phyloP scores from a whole-genome alignment of 768 basidiomycete species.

The Leccinum truebloodii region DNA sequence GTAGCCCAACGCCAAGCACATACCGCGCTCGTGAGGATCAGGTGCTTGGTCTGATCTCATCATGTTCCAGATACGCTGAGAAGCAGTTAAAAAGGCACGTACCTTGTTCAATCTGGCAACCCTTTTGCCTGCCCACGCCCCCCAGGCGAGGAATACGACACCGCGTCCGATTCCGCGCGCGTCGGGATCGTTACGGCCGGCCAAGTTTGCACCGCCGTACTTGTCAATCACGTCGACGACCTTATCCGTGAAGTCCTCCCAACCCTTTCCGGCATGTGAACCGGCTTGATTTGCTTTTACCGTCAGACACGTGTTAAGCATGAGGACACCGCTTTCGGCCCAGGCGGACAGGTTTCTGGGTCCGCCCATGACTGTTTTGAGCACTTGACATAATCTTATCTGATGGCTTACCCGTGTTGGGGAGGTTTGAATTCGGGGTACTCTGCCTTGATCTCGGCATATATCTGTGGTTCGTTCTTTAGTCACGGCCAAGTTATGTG shows the following conservation, averaged over 20 bases:
- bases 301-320: slow-evolving; percentile 92
- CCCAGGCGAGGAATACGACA: slow-evolving; percentile 90
- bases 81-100: slow-evolving; percentile 17
- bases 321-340: slow-evolving; percentile 85
- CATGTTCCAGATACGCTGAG: slow-evolving; percentile 19
- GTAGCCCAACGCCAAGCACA: slow-evolving; percentile 31
- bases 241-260: slow-evolving; percentile 88
- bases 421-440: slow-evolving; percentile 80
- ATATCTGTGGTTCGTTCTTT: slow-evolving; percentile 58
- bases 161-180: slow-evolving; percentile 64
- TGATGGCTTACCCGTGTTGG: slow-evolving; percentile 70
- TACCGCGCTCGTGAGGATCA: slow-evolving; percentile 76
- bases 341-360: slow-evolving; percentile 75
- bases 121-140: slow-evolving; percentile 81
- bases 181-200: slow-evolving; percentile 36
- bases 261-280: slow-evolving; percentile 84
- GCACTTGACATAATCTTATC: slow-evolving; percentile 15
- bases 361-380: slow-evolving; percentile 6
- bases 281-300: slow-evolving; percentile 74
- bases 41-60: slow-evolving; percentile 65
- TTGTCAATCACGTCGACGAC: slow-evolving; percentile 77
- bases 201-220: slow-evolving; percentile 73
- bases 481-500: slow-evolving; percentile 11
- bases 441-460: slow-evolving; percentile 80
- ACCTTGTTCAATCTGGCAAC: slow-evolving; percentile 78